Conservation (phyloP, 306 rosid genomes). For the Quercus bicolor region DNA sequence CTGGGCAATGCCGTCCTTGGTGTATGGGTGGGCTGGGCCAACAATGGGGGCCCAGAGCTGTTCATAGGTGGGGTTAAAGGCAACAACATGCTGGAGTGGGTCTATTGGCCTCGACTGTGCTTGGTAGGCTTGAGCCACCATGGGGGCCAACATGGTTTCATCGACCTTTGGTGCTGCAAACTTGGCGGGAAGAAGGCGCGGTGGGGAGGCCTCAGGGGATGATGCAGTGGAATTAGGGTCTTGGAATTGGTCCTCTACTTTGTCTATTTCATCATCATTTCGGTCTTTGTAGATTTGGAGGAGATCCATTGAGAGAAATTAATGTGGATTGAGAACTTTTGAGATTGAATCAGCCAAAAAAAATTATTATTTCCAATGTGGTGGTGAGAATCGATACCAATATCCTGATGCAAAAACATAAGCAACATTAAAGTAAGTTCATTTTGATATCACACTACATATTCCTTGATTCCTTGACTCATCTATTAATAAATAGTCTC, state of each 20-base stretch:
- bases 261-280: constrained; percentile 32
- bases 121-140: constrained; percentile 41
- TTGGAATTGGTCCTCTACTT: constrained; percentile 11
- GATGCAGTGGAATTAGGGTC: constrained; percentile 40
- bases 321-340: no score
- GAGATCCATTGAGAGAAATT: constrained; percentile 53
- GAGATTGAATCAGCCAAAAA: not conserved
- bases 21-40: constrained; percentile 93
- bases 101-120: constrained; percentile 57
- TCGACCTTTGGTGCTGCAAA: constrained; percentile 81
- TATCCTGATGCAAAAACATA: no score
- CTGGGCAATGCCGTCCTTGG: constrained; percentile 87
- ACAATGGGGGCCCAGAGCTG: constrained; percentile 88
- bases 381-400: no score
- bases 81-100: constrained; percentile 66
- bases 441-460: no score
- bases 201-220: constrained; percentile 64
- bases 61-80: constrained; percentile 82
- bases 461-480: no score
- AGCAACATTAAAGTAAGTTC: no score
- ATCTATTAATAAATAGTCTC: no score
- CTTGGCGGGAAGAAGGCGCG: constrained; percentile 59
- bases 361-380: not conserved
- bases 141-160: constrained; percentile 80
- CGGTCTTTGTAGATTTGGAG: constrained; percentile 53